A percentile compares a stretch with the other conserved stretches of the same genome.
These are phyloP conservation scores for Logfia minima DNA, from an alignment of 129 eudicot species.

Conservation along the genomic window DNA sequence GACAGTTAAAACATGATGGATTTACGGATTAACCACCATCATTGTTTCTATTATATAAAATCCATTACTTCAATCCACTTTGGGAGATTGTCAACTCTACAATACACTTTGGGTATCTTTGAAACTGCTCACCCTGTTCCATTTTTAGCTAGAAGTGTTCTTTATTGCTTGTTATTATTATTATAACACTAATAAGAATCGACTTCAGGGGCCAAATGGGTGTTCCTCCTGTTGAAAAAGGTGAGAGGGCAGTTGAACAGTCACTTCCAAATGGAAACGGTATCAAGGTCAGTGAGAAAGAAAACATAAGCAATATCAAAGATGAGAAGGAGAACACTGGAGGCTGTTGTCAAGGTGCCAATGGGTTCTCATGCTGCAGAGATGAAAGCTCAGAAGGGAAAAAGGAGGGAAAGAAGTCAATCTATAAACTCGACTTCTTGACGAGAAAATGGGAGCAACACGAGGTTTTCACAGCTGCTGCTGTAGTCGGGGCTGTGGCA, in stretches of 20 bases:
- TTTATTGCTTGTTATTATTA: not conserved
- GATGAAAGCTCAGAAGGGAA: constrained; percentile 48
- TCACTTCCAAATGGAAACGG: constrained; percentile 48
- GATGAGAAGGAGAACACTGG: constrained; percentile 36
- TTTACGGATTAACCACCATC: not conserved
- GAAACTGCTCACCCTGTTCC: not conserved
- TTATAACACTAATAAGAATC: not conserved
- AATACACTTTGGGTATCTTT: too few relatives aligned
- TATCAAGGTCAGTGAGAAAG: constrained; percentile 37
- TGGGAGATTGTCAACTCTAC: not conserved
- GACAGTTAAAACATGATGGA: not conserved
- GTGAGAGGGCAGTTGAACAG: constrained; percentile 46
- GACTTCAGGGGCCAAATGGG: constrained; percentile 93
- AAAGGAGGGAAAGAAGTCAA: constrained; percentile 22
- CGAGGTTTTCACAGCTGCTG: constrained; percentile 70
- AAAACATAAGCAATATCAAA: constrained; percentile 30
- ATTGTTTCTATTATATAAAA: not conserved
- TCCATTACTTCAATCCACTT: not conserved
- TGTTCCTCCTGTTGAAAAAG: constrained; percentile 43
- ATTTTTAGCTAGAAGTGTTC: not conserved
- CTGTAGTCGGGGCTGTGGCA: constrained; percentile 75
- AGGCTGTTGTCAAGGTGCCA: constrained; percentile 93
- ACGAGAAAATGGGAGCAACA: constrained; percentile 72
- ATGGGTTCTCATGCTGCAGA: constrained; percentile 72
- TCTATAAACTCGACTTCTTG: constrained; percentile 34